phyloP scores from a whole-genome alignment of 257 asterid species.

The Gardenia jasminoides region DNA sequence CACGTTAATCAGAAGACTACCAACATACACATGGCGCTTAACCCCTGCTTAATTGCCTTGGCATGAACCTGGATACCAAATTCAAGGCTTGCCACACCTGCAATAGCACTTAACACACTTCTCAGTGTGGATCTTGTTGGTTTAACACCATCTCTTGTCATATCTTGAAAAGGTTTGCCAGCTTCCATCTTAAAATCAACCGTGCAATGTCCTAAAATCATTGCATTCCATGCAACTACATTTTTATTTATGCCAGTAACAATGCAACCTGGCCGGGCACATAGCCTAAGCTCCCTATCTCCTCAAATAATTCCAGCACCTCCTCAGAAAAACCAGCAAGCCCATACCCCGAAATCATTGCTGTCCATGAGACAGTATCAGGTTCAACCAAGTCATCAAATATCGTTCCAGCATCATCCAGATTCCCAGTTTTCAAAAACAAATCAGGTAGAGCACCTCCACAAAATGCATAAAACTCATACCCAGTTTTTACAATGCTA shows the following conservation, averaged over 20 bases:
- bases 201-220: conserved; percentile 83
- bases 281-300: conserved; percentile 55
- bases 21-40: conserved; percentile 64
- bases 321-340: conserved; percentile 55
- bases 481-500: conserved; percentile 45
- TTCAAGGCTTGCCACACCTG: conserved; percentile 40
- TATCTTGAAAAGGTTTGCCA: conserved; percentile 45
- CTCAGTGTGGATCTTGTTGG: conserved; percentile 88
- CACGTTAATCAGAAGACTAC: conserved; percentile 86
- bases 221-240: conserved; percentile 80
- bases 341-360: conserved; percentile 73
- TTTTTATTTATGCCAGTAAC: conserved; percentile 65
- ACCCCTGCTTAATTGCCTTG: conserved; percentile 71
- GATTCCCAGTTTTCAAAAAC: conserved; percentile 73
- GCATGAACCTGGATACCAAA: conserved; percentile 85
- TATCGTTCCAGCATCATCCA: conserved; percentile 56
- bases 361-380: conserved; percentile 79
- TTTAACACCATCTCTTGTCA: conserved; percentile 50
- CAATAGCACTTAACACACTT: conserved; percentile 77
- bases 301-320: conserved; percentile 55
- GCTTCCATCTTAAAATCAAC: conserved; percentile 63
- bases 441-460: conserved; percentile 76
- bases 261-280: conserved; percentile 64
- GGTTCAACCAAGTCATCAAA: conserved; percentile 54
- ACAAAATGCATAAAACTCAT: conserved; percentile 51